These are phyloP conservation scores for Diaporthe capsici DNA, from an alignment of 2,329 filamentous ascomycete species.

Conservation along the genomic window DNA sequence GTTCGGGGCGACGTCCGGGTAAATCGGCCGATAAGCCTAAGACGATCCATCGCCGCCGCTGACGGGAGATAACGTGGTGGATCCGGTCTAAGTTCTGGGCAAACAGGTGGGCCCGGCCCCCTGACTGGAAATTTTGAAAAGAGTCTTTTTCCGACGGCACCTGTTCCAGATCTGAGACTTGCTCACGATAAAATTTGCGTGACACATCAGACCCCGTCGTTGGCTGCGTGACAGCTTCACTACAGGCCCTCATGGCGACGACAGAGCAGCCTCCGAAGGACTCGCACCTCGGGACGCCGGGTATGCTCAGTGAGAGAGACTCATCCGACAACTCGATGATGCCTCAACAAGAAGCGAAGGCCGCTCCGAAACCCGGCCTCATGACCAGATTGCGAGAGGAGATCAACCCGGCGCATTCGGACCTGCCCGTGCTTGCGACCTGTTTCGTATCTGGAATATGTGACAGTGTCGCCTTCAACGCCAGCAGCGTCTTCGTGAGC, in stretches of 20 bases:
- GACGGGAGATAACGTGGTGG: conserved; percentile 30
- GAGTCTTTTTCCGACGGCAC: conserved; percentile 22
- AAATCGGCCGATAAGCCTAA: neutral
- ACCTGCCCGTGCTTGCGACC: conserved; percentile 57
- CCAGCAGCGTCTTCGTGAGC: conserved; percentile 55
- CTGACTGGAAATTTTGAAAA: conserved; percentile 30
- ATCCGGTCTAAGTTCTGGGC: conserved; percentile 20
- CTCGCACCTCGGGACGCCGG: conserved; percentile 28
- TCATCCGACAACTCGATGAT: conserved; percentile 32
- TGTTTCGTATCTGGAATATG: conserved; percentile 56
- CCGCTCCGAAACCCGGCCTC: neutral
- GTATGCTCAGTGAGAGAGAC: conserved; percentile 22
- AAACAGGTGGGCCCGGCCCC: conserved; percentile 32
- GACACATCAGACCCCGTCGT: too few species aligned
- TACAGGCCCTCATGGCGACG: neutral
- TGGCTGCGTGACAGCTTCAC: neutral
- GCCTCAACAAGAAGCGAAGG: conserved; percentile 10
- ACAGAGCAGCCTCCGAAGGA: conserved; percentile 1
- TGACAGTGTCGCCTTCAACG: conserved; percentile 58
- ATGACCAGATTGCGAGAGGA: conserved; percentile 43
- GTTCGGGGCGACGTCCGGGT: neutral
- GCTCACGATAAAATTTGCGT: neutral
- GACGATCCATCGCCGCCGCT: neutral
- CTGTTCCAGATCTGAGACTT: conserved; percentile 12
- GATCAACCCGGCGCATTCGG: conserved; percentile 46